Percentiles rank a stretch among this genome's conserved stretches.
Conservation (phyloP, 805 yeast species). For the Monosporozyma aerobia region DNA sequence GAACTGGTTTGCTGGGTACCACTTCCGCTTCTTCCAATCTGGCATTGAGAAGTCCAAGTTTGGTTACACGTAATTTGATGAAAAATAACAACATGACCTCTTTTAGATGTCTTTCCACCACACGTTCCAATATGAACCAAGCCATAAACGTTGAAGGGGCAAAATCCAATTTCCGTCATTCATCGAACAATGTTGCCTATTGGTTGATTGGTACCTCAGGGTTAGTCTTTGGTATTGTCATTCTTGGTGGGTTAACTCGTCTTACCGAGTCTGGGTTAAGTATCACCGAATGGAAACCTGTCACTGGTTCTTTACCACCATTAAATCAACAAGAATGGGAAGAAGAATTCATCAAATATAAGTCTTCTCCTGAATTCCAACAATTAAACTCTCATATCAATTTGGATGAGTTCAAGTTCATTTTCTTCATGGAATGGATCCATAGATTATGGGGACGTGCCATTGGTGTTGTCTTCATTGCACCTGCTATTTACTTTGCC, state of each 20-base stretch:
- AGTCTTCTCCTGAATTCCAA: slow-evolving; percentile 82
- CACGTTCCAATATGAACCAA: background rate
- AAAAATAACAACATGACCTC: background rate
- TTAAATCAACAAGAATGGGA: slow-evolving; percentile 74
- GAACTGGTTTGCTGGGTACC: background rate
- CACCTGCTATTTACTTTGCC: slow-evolving; percentile 81
- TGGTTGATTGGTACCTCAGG: slow-evolving; percentile 85
- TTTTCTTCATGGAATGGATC: slow-evolving; percentile 95
- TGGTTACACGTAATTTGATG: background rate
- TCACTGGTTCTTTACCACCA: slow-evolving; percentile 92
- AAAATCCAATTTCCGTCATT: background rate
- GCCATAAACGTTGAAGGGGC: slow-evolving; percentile 16
- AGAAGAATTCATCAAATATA: slow-evolving; percentile 70
- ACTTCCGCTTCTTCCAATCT: background rate
- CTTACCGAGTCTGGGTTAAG: slow-evolving; percentile 92
- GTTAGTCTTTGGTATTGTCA: slow-evolving; percentile 87
- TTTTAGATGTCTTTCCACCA: background rate
- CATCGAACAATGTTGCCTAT: slow-evolving; percentile 62
- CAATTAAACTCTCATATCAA: slow-evolving; percentile 75
- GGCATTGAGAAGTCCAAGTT: background rate
- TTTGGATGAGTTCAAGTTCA: slow-evolving; percentile 87
- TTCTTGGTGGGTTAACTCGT: slow-evolving; percentile 93
- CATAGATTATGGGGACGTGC: slow-evolving; percentile 89
- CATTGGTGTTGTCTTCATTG: slow-evolving; percentile 72
- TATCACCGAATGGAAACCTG: slow-evolving; percentile 98